Evolutionary conservation across 495 filamentous ascomycete genomes (phyloP).

Genomic region (Aspergillus sparsus): DNA sequence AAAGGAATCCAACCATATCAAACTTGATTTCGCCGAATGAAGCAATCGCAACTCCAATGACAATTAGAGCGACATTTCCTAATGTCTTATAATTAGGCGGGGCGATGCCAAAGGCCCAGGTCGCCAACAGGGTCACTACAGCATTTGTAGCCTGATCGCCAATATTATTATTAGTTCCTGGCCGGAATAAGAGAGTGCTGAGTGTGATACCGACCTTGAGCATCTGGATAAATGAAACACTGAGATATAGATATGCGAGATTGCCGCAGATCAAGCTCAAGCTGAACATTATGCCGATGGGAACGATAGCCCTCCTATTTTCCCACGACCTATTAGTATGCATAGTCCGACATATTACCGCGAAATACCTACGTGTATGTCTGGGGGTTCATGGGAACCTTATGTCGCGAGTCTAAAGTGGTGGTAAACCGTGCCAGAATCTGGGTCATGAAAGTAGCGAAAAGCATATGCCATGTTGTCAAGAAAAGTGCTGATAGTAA

Average conservation of each 20-base stretch:
- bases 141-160: conserved; percentile 72
- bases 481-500: conserved; percentile 59
- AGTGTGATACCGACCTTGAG: conserved; percentile 64
- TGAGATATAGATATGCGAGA: conserved; percentile 83
- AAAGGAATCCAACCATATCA: conserved; percentile 76
- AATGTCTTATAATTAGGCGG: conserved; percentile 71
- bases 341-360: background rate
- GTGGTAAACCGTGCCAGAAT: conserved; percentile 76
- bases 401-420: conserved; percentile 80
- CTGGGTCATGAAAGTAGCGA: conserved; percentile 85
- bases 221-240: conserved; percentile 93
- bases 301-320: conserved; percentile 69
- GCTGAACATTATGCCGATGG: conserved; percentile 87
- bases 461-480: conserved; percentile 84
- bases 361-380: conserved; percentile 62
- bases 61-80: conserved; percentile 79
- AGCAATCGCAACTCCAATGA: conserved; percentile 81
- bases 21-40: conserved; percentile 89
- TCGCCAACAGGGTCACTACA: conserved; percentile 79
- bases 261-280: conserved; percentile 90
- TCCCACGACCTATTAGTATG: conserved; percentile 9
- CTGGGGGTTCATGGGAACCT: conserved; percentile 80
- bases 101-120: conserved; percentile 74
- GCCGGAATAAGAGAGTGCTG: too few relatives aligned
- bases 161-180: background rate